Evolutionary conservation across 768 basidiomycete species (phyloP).

Genomic region (Pleurotus tuber-regium): DNA sequence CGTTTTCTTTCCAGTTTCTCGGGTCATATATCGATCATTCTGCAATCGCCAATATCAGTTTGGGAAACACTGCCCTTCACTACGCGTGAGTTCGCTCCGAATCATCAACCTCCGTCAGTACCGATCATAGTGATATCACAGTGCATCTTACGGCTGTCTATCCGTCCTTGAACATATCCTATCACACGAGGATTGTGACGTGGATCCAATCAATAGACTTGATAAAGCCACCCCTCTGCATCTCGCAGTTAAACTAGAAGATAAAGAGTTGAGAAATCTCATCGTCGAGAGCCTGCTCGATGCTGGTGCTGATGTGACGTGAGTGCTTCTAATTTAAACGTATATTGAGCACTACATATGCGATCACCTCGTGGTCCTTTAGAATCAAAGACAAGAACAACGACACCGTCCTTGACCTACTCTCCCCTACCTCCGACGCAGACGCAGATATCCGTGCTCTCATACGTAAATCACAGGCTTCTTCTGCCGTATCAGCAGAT

Average conservation of each 20-base stretch:
- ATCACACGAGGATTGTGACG: constrained; percentile 73
- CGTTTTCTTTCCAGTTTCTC: constrained; percentile 26
- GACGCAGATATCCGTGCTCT: constrained; percentile 50
- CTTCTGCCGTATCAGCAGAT: constrained; percentile 45
- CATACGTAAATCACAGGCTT: constrained; percentile 53
- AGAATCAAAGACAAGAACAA: constrained; percentile 77
- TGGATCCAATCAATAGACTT: constrained; percentile 71
- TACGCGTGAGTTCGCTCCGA: constrained; percentile 53
- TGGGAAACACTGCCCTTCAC: constrained; percentile 82
- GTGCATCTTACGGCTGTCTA: constrained; percentile 53
- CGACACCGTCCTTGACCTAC: constrained; percentile 50
- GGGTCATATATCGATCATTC: not conserved
- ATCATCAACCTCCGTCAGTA: not conserved
- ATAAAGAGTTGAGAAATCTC: constrained; percentile 48
- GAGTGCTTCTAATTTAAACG: constrained; percentile 19
- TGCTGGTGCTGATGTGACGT: constrained; percentile 75
- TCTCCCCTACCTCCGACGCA: constrained; percentile 36
- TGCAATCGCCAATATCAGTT: constrained; percentile 31
- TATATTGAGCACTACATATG: too few species aligned
- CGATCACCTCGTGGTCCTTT: too few species aligned
- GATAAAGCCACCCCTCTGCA: constrained; percentile 78
- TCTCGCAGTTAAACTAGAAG: constrained; percentile 58
- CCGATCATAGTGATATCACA: constrained; percentile 20
- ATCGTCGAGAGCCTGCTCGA: constrained; percentile 70
- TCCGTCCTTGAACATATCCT: constrained; percentile 73